Percentiles rank a stretch among this genome's conserved stretches.
phyloP scores from a whole-genome alignment of 768 basidiomycete species.

The Trametes cinnabarina region DNA sequence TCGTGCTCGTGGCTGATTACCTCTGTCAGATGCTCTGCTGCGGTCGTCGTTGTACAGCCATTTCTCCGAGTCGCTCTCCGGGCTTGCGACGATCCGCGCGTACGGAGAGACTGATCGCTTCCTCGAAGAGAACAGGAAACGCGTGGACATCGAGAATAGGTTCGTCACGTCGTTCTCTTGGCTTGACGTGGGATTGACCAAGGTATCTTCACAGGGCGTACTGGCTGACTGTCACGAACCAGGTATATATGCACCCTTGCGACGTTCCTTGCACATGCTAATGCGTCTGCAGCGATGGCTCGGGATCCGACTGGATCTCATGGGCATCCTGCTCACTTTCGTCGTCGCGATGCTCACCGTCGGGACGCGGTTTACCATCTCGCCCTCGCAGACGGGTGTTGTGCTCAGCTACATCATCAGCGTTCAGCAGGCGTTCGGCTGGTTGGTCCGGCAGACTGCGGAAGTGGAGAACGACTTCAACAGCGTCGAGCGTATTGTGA shows the following conservation, averaged over 20 bases:
- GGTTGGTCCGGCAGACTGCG: conserved; percentile 73
- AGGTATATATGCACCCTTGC: conserved; percentile 44
- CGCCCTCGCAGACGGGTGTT: conserved; percentile 75
- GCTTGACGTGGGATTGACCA: not conserved
- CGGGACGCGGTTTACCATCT: conserved; percentile 68
- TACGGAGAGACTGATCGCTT: conserved; percentile 82
- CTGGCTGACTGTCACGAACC: conserved; percentile 83
- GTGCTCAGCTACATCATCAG: conserved; percentile 77
- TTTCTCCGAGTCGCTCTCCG: conserved; percentile 88
- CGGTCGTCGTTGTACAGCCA: conserved; percentile 87
- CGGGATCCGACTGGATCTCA: conserved; percentile 83
- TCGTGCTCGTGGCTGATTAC: too few species aligned
- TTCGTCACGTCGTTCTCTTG: conserved; percentile 21
- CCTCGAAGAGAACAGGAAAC: conserved; percentile 66
- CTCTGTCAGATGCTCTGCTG: conserved; percentile 68
- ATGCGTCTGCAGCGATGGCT: conserved; percentile 81
- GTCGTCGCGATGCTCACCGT: conserved; percentile 79
- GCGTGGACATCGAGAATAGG: conserved; percentile 84
- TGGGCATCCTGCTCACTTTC: conserved; percentile 72
- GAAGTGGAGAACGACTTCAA: conserved; percentile 96
- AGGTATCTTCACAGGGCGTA: conserved; percentile 55
- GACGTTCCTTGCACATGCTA: conserved; percentile 31
- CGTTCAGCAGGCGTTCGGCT: conserved; percentile 74
- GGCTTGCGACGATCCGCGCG: conserved; percentile 83
- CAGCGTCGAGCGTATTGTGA: conserved; percentile 72